A percentile compares a stretch with the other conserved stretches of the same genome.
phyloP scores from a whole-genome alignment of 202 grass and related monocot species.

The Schoenoplectus tabernaemontani region DNA sequence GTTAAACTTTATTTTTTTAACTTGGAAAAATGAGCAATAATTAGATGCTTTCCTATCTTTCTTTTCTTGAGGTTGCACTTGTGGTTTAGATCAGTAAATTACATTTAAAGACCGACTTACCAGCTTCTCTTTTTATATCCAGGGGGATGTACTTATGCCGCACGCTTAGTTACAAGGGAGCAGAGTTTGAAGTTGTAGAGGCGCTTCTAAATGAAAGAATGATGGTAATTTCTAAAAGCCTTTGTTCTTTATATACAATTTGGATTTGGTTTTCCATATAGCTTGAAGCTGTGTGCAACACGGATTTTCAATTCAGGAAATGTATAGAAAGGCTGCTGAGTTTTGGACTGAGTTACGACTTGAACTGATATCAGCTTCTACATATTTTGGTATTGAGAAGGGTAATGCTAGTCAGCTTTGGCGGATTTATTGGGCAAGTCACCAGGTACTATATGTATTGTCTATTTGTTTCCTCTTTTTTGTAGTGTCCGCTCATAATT shows the following conservation, averaged over 20 bases:
- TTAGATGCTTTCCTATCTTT: neutral
- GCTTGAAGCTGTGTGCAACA: slow-evolving; percentile 6
- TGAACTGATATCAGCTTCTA: slow-evolving; percentile 74
- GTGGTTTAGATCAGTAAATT: slow-evolving; percentile 4
- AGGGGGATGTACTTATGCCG: slow-evolving; percentile 99
- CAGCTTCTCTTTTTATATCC: slow-evolving; percentile 29
- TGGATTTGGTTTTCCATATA: neutral
- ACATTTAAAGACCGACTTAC: slow-evolving; percentile 26
- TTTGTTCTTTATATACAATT: slow-evolving; percentile 4
- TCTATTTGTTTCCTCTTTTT: neutral
- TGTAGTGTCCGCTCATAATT: neutral
- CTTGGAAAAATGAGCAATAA: neutral
- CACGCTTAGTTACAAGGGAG: slow-evolving; percentile 90
- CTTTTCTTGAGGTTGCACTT: neutral
- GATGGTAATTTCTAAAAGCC: slow-evolving; percentile 50
- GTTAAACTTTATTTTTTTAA: slow-evolving; percentile 27
- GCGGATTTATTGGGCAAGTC: slow-evolving; percentile 94
- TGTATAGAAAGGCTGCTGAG: slow-evolving; percentile 76
- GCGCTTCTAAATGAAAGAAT: slow-evolving; percentile 82
- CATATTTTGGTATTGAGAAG: slow-evolving; percentile 71
- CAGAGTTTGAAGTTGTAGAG: slow-evolving; percentile 92
- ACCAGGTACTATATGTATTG: slow-evolving; percentile 57
- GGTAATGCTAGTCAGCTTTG: slow-evolving; percentile 75
- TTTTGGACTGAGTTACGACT: slow-evolving; percentile 82
- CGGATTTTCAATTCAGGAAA: slow-evolving; percentile 49